Base-by-base conservation (phyloP, 139 green algal genomes). In the Penium margaritaceum region DNA sequence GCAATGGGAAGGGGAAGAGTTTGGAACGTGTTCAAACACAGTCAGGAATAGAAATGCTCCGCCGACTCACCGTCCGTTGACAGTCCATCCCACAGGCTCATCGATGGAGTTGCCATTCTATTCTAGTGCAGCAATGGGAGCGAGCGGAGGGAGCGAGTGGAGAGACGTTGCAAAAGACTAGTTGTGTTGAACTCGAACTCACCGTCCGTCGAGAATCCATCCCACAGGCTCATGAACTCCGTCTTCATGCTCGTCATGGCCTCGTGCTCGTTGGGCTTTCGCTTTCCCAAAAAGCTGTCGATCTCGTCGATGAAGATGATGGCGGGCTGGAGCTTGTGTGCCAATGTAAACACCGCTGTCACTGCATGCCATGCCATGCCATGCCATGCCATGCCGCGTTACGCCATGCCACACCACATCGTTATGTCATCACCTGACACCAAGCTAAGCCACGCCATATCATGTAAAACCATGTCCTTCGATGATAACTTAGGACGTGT, bases 221-320 rank as follows among this genome's bases (percentile, higher is more conserved):
- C 92, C 92, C 93, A 98, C 35, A 95, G 81, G 74, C 91, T 85
- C 93, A 98, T 96, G 83, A 98, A 97, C 86, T 98, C 93, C 19
- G 92, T 98, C 84, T 93, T 93, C 85, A 94, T 87, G 33, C 51
- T 80, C 33, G 84, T 88, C 19, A 86, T 88, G 1, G 90, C 91
- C 73, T 98, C 93, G 79, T 98, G 93, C 78, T 97, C 93, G 21
- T 65, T 74, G 33, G 72, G 64, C 19, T 69, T 65, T 3, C 93
- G 86, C 76, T 87, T 87, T 24, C 90, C 92, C 57, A 98, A 80
- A 76, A 98, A 87, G 0, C 88, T 82, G 80, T 98, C 93, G 3
- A 96, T 88, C 82, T 98, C 92, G 61, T 86, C 91, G 9, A 98
- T 92, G 83, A 98, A 98, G 58, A 98, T 92, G 81, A 98, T 95